A percentile compares a stretch with the other conserved stretches of the same genome.
phyloP scores from a whole-genome alignment of 345 rosid genomes.

The Xanthoceras sorbifolium region DNA sequence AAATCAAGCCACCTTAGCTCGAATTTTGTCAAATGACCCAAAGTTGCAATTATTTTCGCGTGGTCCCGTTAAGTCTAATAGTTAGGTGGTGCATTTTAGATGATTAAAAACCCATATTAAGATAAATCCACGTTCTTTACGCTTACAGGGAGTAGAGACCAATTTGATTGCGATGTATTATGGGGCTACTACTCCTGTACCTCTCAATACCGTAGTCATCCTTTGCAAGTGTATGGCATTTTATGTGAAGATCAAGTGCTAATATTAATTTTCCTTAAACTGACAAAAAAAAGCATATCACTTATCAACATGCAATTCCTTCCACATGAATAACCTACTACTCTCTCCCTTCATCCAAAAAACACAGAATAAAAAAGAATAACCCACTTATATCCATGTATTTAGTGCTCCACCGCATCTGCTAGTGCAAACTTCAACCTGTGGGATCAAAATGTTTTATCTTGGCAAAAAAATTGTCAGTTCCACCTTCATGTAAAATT shows the following conservation, averaged over 20 bases:
- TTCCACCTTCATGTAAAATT: not conserved
- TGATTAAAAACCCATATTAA: not conserved
- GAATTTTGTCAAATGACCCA: not conserved
- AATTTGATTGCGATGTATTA: not conserved
- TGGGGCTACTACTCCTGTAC: not conserved
- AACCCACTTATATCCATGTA: not conserved
- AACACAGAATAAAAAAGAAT: not conserved
- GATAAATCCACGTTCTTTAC: not conserved
- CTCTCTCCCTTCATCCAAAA: conserved; percentile 9
- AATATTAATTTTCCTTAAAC: conserved; percentile 1
- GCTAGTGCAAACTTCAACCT: not conserved
- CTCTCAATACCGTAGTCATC: not conserved
- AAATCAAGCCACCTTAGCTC: not conserved
- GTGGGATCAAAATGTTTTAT: conserved; percentile 2
- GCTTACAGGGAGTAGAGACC: too few relatives aligned
- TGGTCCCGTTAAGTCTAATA: not conserved
- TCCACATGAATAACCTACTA: conserved; percentile 46
- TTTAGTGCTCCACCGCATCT: not conserved
- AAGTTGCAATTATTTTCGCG: not conserved
- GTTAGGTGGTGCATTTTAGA: not conserved
- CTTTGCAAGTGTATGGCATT: conserved; percentile 5
- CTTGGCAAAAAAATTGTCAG: not conserved
- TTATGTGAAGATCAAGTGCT: not conserved
- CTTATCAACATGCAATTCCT: conserved; percentile 16
- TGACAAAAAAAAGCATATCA: not conserved